A percentile compares a stretch with the other conserved stretches of the same genome.
Conservation (phyloP, 2,329 filamentous ascomycete genomes). For the Rasamsonia emersonii region DNA sequence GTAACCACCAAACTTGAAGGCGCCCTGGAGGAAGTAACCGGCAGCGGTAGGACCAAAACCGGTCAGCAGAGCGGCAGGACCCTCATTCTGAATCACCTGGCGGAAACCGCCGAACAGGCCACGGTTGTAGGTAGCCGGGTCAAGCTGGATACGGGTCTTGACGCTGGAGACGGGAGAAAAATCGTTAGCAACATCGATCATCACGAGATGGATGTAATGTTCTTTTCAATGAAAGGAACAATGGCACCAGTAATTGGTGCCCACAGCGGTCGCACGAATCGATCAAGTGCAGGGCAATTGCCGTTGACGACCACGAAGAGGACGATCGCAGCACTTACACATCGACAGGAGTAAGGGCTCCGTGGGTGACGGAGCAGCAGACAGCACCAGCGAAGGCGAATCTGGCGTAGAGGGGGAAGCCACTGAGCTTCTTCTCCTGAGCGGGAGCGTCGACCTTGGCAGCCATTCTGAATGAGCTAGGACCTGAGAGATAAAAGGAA, state of each 20-base stretch:
- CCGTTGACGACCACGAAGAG: no score
- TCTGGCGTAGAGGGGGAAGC: constrained; percentile 75
- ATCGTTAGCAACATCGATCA: constrained; percentile 13
- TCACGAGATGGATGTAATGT: no score
- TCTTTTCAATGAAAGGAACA: no score
- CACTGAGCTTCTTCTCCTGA: constrained; percentile 48
- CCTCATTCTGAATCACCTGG: constrained; percentile 76
- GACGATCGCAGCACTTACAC: constrained; percentile 85
- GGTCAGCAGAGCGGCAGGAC: constrained; percentile 76
- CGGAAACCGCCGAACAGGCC: constrained; percentile 80
- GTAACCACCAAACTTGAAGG: constrained; percentile 90
- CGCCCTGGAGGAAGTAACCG: constrained; percentile 90
- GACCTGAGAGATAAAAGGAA: constrained; percentile 5
- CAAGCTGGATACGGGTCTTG: constrained; percentile 93
- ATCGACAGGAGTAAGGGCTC: constrained; percentile 93
- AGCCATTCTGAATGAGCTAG: constrained; percentile 14
- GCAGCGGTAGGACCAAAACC: constrained; percentile 78
- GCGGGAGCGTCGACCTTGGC: constrained; percentile 16
- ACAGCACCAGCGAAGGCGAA: constrained; percentile 96
- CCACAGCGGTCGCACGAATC: constrained; percentile 1
- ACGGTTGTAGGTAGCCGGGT: constrained; percentile 79
- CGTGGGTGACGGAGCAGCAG: constrained; percentile 98
- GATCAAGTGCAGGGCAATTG: neutral
- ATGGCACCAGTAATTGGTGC: constrained; percentile 1
- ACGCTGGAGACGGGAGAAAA: constrained; percentile 51